Evolutionary conservation across 2,329 filamentous ascomycete species (phyloP).

Genomic region (Chaetoscypha palmicola): DNA sequence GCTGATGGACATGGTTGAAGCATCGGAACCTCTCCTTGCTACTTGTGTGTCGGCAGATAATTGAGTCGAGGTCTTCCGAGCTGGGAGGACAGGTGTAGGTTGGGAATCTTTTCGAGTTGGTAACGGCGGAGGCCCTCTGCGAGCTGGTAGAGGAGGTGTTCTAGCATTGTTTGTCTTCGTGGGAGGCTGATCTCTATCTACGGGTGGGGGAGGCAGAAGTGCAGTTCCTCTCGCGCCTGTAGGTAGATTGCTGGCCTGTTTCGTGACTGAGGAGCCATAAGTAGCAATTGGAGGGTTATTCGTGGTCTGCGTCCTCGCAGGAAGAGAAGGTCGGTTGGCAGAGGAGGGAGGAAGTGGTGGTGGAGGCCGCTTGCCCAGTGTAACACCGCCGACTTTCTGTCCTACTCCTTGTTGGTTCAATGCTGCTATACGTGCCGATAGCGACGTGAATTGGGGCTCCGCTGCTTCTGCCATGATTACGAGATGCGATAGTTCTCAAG

Average conservation of each 20-base stretch:
- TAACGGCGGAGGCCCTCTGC: conserved; percentile 16
- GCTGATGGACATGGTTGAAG: conserved; percentile 49
- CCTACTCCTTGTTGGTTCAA: conserved; percentile 40
- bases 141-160: conserved; percentile 23
- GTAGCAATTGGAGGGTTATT: conserved; percentile 32
- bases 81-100: conserved; percentile 20
- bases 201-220: conserved; percentile 26
- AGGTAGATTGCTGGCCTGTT: conserved; percentile 24
- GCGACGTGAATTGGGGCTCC: conserved; percentile 53
- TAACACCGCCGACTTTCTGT: conserved; percentile 10
- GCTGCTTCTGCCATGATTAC: conserved; percentile 52
- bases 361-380: conserved; percentile 48
- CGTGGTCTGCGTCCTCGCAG: conserved; percentile 33
- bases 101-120: conserved; percentile 19
- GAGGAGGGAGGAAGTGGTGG: conserved; percentile 36
- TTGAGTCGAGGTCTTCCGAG: conserved; percentile 31
- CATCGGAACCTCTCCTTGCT: conserved; percentile 45
- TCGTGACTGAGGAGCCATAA: conserved; percentile 23
- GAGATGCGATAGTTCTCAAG: not conserved
- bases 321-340: conserved; percentile 34
- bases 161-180: conserved; percentile 9
- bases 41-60: conserved; percentile 39
- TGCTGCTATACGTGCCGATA: conserved; percentile 57
- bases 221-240: conserved; percentile 15
- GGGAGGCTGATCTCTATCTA: conserved; percentile 24